Conservation (phyloP, 108 stramenopile genomes). For the Aurantiochytrium sp. region DNA sequence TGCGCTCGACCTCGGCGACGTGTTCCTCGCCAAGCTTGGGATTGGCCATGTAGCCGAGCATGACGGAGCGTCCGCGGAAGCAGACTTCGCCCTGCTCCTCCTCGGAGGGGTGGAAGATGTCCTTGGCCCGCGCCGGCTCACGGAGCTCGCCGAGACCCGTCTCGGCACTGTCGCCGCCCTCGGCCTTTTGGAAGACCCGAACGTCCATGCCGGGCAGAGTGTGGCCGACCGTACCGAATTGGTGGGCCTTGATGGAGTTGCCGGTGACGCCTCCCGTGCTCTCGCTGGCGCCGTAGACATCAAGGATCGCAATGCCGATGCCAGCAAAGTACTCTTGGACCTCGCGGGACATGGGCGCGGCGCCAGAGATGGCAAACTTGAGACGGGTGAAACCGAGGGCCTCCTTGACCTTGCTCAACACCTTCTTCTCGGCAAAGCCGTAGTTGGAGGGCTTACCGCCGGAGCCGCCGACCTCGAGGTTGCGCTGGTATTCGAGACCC, state of each 20-base stretch:
- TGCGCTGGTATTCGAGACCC: constrained; percentile 32
- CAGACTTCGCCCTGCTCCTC: constrained; percentile 48
- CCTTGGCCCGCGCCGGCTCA: not conserved
- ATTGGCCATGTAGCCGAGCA: constrained; percentile 64
- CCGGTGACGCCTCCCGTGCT: constrained; percentile 55
- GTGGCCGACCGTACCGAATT: constrained; percentile 21
- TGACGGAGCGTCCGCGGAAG: constrained; percentile 63
- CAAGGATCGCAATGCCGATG: constrained; percentile 48
- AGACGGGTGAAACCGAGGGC: constrained; percentile 47
- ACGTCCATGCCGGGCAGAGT: not conserved
- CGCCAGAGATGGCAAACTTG: constrained; percentile 42
- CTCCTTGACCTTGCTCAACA: constrained; percentile 38
- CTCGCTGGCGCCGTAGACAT: constrained; percentile 52
- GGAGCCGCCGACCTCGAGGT: constrained; percentile 11
- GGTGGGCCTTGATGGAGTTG: constrained; percentile 29
- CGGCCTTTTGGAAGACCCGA: not conserved
- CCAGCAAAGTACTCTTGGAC: constrained; percentile 55
- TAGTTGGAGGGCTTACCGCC: constrained; percentile 13
- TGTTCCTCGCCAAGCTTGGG: constrained; percentile 36
- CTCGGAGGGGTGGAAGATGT: not conserved
- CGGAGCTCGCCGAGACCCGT: not conserved
- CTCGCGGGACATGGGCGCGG: constrained; percentile 50
- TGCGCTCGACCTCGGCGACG: constrained; percentile 35
- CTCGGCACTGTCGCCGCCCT: not conserved
- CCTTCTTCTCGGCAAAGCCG: constrained; percentile 36